Evolutionary conservation across 805 yeast genomes (phyloP), one percentile per base, ranked within the genome.

Genomic region (Pichia nakasei): DNA sequence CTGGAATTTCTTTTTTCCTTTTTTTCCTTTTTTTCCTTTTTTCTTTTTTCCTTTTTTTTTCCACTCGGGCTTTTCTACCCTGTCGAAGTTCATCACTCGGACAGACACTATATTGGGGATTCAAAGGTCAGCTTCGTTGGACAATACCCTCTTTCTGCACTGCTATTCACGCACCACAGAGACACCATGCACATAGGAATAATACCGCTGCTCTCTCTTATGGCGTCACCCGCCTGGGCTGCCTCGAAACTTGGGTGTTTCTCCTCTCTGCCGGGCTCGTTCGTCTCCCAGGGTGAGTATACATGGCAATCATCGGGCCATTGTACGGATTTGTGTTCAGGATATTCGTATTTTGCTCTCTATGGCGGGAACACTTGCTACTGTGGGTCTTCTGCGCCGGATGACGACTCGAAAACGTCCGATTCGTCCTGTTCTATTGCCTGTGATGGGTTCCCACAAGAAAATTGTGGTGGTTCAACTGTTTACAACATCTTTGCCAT

Each of bases 401-500:
- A 57, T 11, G 47, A 53, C 3, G 31, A 9, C 1, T 26, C 63
- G 15, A 13, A 12, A 29, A 13, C 13, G 3, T 56, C 61, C 3
- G 48, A 55, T 35, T 55, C 58, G 12, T 46, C 55, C 21, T 82
- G 88, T 61, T 48, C 57, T 40, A 46, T 53, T 1, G 33, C 52
- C 5, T 86, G 95, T 61, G 59, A 56, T 19, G 94, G 87, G n/a
- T 86, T 72, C 61, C 73, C 76, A 9, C 37, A 51, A 3, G 82
- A 81, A 43, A 64, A 48, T 9, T 85, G 95, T 61, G 88, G 88
- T 51, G 64, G 71, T 20, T 52, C 58, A 24, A 67, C 63, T 48
- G 71, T 70, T 43, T 70, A 71, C 51, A 59, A 67, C 31, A 73
- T 78, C 17, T 76, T 65, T 48, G 61, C 69, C 8, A 62, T 66